These are phyloP conservation scores for Cystoderma amianthinum DNA, from an alignment of 768 basidiomycete genomes.

Conservation along the genomic window DNA sequence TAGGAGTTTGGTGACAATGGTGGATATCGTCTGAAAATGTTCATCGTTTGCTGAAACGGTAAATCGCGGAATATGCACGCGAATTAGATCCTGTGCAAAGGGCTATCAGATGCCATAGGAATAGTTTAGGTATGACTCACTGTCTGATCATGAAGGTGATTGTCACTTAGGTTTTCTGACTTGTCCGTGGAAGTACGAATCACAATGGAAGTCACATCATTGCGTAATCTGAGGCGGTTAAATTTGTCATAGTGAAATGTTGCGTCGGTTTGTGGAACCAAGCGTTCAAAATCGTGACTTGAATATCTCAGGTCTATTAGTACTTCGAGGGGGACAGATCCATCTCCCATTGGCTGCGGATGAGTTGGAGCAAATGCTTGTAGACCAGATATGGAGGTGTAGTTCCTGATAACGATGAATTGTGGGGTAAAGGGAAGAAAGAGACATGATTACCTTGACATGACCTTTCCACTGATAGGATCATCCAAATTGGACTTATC, in stretches of 20 bases:
- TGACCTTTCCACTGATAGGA: conserved; percentile 77
- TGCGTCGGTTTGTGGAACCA: conserved; percentile 85
- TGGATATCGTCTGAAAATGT: conserved; percentile 81
- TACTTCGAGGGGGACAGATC: conserved; percentile 83
- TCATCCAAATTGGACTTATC: conserved; percentile 76
- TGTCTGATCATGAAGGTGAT: conserved; percentile 27
- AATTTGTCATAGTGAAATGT: conserved; percentile 90
- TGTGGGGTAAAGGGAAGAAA: not conserved
- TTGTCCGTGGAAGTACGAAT: conserved; percentile 30
- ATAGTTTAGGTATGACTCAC: conserved; percentile 12
- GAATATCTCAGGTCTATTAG: conserved; percentile 82
- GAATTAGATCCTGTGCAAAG: conserved; percentile 63
- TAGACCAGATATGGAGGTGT: conserved; percentile 69
- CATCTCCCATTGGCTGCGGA: conserved; percentile 31
- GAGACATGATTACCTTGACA: conserved; percentile 60
- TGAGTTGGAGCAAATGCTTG: conserved; percentile 80
- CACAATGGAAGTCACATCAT: conserved; percentile 52
- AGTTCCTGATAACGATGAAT: too few relatives aligned
- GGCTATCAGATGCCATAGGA: not conserved
- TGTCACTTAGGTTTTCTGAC: conserved; percentile 11
- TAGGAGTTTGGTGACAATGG: conserved; percentile 79
- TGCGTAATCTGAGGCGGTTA: conserved; percentile 82
- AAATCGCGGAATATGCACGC: conserved; percentile 78
- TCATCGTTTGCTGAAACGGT: conserved; percentile 78
- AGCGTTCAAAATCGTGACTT: conserved; percentile 75